phyloP scores from a whole-genome alignment of 2,329 filamentous ascomycete genomes.

The Ophiostoma piceae region DNA sequence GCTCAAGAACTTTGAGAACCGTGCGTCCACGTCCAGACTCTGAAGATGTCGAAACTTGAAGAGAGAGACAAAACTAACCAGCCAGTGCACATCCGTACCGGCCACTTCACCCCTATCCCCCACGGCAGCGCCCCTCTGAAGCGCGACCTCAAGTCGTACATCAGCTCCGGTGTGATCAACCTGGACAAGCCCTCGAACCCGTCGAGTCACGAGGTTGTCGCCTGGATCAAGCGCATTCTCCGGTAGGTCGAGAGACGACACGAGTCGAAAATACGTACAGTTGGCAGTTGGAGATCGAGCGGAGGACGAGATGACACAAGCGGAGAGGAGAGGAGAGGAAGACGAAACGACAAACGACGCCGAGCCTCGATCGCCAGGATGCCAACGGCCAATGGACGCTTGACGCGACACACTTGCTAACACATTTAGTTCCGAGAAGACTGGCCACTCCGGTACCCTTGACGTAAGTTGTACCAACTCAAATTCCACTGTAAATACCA shows the following conservation, averaged over 20 bases:
- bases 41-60: conserved; percentile 4
- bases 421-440: conserved; percentile 72
- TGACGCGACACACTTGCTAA: not conserved
- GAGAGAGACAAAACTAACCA: conserved; percentile 18
- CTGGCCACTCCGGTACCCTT: conserved; percentile 94
- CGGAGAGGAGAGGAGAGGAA: not conserved
- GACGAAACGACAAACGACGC: conserved; percentile 8
- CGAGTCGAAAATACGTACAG: not conserved
- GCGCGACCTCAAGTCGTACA: conserved; percentile 93
- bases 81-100: conserved; percentile 81
- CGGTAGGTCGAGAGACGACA: conserved; percentile 49
- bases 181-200: conserved; percentile 97
- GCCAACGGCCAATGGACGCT: not conserved
- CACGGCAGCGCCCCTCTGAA: conserved; percentile 86
- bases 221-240: conserved; percentile 97
- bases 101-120: conserved; percentile 95
- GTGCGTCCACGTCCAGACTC: conserved; percentile 48
- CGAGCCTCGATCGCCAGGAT: conserved; percentile 9
- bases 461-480: conserved; percentile 44
- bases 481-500: not conserved
- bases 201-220: conserved; percentile 96
- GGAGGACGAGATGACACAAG: not conserved
- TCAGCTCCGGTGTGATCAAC: conserved; percentile 97
- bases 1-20: conserved; percentile 90
- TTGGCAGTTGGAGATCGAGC: not conserved